Evolutionary conservation across 2,329 filamentous ascomycete species (phyloP), one percentile per base, ranked within the genome.

Genomic region (Talaromyces sp.): DNA sequence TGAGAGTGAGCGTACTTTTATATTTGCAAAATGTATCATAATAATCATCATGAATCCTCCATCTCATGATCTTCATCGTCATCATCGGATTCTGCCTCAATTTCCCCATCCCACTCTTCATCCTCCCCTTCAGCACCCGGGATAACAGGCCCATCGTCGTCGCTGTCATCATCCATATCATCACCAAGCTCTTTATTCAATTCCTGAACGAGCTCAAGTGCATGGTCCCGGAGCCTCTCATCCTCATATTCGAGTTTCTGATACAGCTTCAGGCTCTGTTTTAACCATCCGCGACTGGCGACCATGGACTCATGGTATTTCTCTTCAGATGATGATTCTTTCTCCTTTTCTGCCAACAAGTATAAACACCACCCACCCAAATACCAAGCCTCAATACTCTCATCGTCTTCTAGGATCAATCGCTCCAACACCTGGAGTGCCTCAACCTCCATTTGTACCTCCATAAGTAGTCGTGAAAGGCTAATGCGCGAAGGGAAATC

Each of bases 331-430:
- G 72, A 65, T 47, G 82, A 73, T 68, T 77, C 74, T 73, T 83
- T 79, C 68, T 77, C 74, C 73, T 83, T 79, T 70, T 79, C 74
- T 41, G 77, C 78, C 68, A 90, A 82, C 66, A 97, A 85, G 75
- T 92, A 92, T 70, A 96, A 84, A 71, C 92, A 93, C 91, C 94
- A 98, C 3, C 95, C 96, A 50, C 95, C 95, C 5, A 99, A 84
- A 79, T 99, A 99, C 93, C 93, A 97, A 19, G 92, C 90, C 79
- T 99, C 95, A 22, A 99, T 91, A 76, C 94, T 97, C 73, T 90
- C 86, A 74, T 99, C 96, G 70, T 99, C 94, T 75, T 99, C 95
- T 41, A 86, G 83, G 45, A 96, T 87, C 62, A 99, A 82, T 62
- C 92, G 84, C 75, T 97, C 92, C 62, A 97, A 82, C 3, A 98